These are phyloP conservation scores for Sarcomyxa edulis DNA, from an alignment of 768 basidiomycete species.

Conservation along the genomic window DNA sequence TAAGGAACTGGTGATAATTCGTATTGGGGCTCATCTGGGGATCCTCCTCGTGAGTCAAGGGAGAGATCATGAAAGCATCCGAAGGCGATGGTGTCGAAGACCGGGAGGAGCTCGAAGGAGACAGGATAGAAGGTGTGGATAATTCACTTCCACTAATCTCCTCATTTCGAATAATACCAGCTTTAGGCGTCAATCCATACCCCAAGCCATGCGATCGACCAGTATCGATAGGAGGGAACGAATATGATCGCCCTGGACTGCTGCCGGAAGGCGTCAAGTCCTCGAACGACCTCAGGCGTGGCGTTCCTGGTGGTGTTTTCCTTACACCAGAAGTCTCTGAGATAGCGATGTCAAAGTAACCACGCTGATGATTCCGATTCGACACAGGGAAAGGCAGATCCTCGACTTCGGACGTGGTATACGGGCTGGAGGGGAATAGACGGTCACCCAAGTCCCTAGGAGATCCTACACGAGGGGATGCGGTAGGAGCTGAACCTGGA, in stretches of 20 bases:
- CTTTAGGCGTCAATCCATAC: too few species aligned
- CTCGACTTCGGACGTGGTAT: slow-evolving; percentile 19
- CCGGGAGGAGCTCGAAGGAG: slow-evolving; percentile 36
- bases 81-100: slow-evolving; percentile 38
- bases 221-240: slow-evolving; percentile 26
- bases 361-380: slow-evolving; percentile 51
- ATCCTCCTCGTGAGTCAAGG: slow-evolving; percentile 11
- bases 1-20: slow-evolving; percentile 56
- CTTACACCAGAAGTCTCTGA: slow-evolving; percentile 25
- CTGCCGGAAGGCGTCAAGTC: not conserved
- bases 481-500: slow-evolving; percentile 1
- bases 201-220: not conserved
- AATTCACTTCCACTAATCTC: slow-evolving; percentile 25
- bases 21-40: slow-evolving; percentile 6
- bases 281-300: slow-evolving; percentile 16
- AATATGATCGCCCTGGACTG: slow-evolving; percentile 24
- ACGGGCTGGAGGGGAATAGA: slow-evolving; percentile 17
- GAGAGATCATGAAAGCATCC: slow-evolving; percentile 21
- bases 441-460: slow-evolving; percentile 42
- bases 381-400: slow-evolving; percentile 21
- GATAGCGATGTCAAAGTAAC: slow-evolving; percentile 44
- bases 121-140: slow-evolving; percentile 43
- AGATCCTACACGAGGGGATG: slow-evolving; percentile 32
- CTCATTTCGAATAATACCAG: too few species aligned
- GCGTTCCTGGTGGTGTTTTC: slow-evolving; percentile 47